Percentiles rank a stretch among this genome's conserved stretches.
Evolutionary conservation across 805 yeast species (phyloP).

Genomic region (Hagleromyces aurorensis): DNA sequence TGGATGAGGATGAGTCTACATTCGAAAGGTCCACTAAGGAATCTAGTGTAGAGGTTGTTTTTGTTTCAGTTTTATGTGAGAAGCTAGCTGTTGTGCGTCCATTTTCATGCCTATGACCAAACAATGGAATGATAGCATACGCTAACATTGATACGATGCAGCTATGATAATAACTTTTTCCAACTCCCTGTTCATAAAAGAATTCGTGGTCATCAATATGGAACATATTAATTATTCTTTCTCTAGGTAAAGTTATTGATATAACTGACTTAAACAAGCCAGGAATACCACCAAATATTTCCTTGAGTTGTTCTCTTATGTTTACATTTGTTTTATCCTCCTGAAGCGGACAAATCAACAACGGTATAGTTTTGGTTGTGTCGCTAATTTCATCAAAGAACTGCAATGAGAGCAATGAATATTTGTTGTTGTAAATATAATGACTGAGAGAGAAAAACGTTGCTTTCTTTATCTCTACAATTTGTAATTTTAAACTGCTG

Average conservation of each 20-base stretch:
- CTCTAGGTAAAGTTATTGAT: slow-evolving; percentile 11
- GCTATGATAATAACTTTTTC: slow-evolving; percentile 8
- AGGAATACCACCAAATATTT: slow-evolving; percentile 3
- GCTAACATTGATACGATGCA: slow-evolving; percentile 8
- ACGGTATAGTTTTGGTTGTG: slow-evolving; percentile 8
- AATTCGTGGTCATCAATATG: slow-evolving; percentile 7
- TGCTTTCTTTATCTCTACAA: slow-evolving; percentile 7
- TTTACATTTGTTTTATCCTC: slow-evolving; percentile 1
- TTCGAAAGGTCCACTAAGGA: slow-evolving; percentile 6
- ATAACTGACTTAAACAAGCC: slow-evolving; percentile 7
- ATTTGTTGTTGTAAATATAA: slow-evolving; percentile 4
- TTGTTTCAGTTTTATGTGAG: slow-evolving; percentile 1
- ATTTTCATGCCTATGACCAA: slow-evolving; percentile 6
- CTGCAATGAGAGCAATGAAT: slow-evolving; percentile 10
- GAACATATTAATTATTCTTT: slow-evolving; percentile 3
- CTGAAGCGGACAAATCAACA: slow-evolving; percentile 3
- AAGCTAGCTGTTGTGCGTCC: background rate
- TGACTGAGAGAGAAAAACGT: slow-evolving; percentile 11
- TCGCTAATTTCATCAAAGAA: slow-evolving; percentile 7
- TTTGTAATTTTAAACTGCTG: slow-evolving; percentile 4
- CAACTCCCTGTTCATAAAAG: slow-evolving; percentile 1
- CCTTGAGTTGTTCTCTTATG: slow-evolving; percentile 8
- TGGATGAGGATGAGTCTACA: slow-evolving; percentile 6
- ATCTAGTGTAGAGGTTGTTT: slow-evolving; percentile 5
- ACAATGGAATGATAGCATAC: slow-evolving; percentile 8